Evolutionary conservation across 208 protist species (phyloP), one percentile per base, ranked within the genome.

Genomic region (Acanthamoeba lenticulata): DNA sequence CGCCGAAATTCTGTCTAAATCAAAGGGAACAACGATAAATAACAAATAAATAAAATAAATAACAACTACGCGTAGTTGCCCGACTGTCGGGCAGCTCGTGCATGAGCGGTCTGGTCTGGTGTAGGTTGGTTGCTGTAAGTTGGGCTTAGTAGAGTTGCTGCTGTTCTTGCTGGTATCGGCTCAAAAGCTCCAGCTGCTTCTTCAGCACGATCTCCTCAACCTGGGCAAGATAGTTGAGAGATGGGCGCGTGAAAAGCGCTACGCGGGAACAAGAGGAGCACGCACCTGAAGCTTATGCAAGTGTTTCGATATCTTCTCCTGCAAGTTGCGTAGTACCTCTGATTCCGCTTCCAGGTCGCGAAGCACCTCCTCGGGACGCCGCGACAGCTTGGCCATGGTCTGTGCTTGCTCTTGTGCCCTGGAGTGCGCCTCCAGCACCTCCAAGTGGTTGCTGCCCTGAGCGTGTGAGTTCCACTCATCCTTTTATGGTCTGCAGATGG

Each of bases 141-240:
- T 60, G 21, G 15, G n/a, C n/a, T n/a, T n/a, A n/a, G n/a, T n/a
- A n/a, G n/a, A n/a, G n/a, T n/a, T n/a, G n/a, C n/a, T n/a, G n/a
- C n/a, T n/a, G n/a, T n/a, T n/a, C n/a, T n/a, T n/a, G n/a, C n/a
- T n/a, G n/a, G n/a, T n/a, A n/a, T n/a, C n/a, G 9, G 49, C 13
- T 57, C 13, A 19, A 21, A 5, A 67, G 15, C n/a, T 67, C 57
- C 13, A 21, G 13, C n/a, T 67, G 57, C 57, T 67, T 67, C 57
- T 67, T 67, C 57, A 67, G 57, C 57, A 67, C 57, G 57, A 67
- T 67, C 57, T 67, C 57, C 57, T 67, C 57, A n/a, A 67, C 57
- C 57, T 67, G 57, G 13, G 19, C 49, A 57, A 57, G 9, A 57
- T n/a, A 57, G 19, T 57, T 24, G 13, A 57, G 49, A 9, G 49